Conservation (phyloP, 495 filamentous ascomycete species). For the Apiosordaria backusii region DNA sequence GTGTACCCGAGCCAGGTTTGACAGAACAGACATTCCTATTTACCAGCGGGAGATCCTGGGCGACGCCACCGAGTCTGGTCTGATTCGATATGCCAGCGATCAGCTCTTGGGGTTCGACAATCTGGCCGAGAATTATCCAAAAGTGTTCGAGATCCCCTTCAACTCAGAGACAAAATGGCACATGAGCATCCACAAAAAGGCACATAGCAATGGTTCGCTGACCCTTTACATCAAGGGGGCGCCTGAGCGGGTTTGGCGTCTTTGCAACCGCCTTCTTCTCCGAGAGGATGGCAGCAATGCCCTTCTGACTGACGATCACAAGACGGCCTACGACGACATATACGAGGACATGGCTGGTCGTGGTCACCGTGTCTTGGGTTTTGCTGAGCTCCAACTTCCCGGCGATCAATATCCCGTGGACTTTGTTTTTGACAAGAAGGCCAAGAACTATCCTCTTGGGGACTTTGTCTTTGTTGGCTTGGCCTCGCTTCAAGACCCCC, state of each 20-base stretch:
- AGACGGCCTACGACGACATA: constrained; percentile 36
- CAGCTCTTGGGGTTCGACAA: constrained; percentile 29
- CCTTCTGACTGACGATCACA: constrained; percentile 33
- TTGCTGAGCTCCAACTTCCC: constrained; percentile 33
- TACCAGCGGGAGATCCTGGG: constrained; percentile 21
- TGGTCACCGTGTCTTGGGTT: constrained; percentile 56
- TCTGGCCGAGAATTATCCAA: constrained; percentile 28
- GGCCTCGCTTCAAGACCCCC: constrained; percentile 71
- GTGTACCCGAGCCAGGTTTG: constrained; percentile 24
- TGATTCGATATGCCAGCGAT: constrained; percentile 37
- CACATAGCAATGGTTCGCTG: constrained; percentile 21
- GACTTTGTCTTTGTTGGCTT: constrained; percentile 56
- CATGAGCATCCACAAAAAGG: constrained; percentile 50
- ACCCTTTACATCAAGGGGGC: constrained; percentile 57
- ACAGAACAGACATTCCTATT: constrained; percentile 21
- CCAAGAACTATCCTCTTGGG: constrained; percentile 27
- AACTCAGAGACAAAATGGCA: constrained; percentile 57
- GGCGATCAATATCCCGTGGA: constrained; percentile 13
- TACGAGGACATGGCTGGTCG: constrained; percentile 54
- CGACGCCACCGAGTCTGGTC: constrained; percentile 23
- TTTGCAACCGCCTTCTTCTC: constrained; percentile 39
- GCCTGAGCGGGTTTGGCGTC: constrained; percentile 39
- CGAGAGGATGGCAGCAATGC: constrained; percentile 30
- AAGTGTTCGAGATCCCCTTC: constrained; percentile 53
- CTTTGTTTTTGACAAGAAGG: constrained; percentile 32